Evolutionary conservation across 2,329 filamentous ascomycete species (phyloP).

Genomic region (Trichoderma pleuroti): DNA sequence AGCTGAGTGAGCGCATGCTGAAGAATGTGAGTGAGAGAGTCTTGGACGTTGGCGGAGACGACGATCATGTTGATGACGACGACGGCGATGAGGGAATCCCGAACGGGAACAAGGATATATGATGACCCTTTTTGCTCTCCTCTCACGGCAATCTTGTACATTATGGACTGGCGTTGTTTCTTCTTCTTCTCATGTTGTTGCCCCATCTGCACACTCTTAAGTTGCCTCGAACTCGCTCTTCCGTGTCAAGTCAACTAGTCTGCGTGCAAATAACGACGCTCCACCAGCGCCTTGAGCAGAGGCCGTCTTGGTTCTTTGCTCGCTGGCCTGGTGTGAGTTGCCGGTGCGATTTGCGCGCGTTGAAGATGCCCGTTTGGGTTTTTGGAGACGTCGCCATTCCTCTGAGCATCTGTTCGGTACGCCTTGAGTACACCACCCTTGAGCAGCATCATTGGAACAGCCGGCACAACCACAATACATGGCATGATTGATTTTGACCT

Average conservation of each 20-base stretch:
- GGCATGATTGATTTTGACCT: neutral
- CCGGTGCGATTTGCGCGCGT: constrained; percentile 27
- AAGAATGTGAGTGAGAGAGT: constrained; percentile 76
- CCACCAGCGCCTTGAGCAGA: constrained; percentile 39
- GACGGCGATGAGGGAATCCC: constrained; percentile 37
- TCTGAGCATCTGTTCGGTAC: constrained; percentile 37
- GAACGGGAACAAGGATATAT: constrained; percentile 33
- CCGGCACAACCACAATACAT: constrained; percentile 29
- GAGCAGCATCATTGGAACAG: constrained; percentile 27
- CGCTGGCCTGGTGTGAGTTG: constrained; percentile 30
- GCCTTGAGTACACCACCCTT: constrained; percentile 27
- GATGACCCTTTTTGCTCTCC: constrained; percentile 15
- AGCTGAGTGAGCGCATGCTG: constrained; percentile 68
- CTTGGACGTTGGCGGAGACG: constrained; percentile 69
- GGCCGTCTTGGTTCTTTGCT: constrained; percentile 50
- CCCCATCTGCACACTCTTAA: constrained; percentile 83
- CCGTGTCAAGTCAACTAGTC: constrained; percentile 94
- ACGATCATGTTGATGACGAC: constrained; percentile 45
- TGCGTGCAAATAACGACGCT: constrained; percentile 79
- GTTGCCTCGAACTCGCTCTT: constrained; percentile 75
- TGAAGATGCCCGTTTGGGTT: constrained; percentile 28
- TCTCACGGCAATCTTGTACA: neutral
- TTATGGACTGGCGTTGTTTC: too few species aligned
- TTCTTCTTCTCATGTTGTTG: neutral
- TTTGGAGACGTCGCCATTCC: constrained; percentile 21